phyloP scores from a whole-genome alignment of 768 basidiomycete genomes.

The Rhizopogon vulgaris region DNA sequence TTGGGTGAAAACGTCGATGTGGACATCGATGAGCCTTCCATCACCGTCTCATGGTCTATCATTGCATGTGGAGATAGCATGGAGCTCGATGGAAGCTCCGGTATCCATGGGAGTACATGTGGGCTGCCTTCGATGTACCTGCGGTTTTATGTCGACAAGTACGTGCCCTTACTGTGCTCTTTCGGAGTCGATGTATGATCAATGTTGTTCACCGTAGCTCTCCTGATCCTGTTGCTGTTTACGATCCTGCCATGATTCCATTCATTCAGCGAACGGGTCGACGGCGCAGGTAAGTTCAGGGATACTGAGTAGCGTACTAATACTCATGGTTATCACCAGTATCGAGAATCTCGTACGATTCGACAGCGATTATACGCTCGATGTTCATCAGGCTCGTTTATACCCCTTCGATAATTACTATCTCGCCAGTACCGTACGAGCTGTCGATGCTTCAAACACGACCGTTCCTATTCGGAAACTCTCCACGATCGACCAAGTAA shows the following conservation, averaged over 20 bases:
- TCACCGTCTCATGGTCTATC: slow-evolving; percentile 53
- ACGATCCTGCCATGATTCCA: slow-evolving; percentile 44
- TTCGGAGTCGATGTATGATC: not conserved
- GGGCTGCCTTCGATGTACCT: slow-evolving; percentile 41
- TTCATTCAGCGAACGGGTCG: slow-evolving; percentile 33
- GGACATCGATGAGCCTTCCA: slow-evolving; percentile 51
- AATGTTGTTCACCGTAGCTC: slow-evolving; percentile 19
- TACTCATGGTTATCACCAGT: slow-evolving; percentile 19
- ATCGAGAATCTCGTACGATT: slow-evolving; percentile 53
- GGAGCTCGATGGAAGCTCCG: slow-evolving; percentile 40
- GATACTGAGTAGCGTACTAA: not conserved
- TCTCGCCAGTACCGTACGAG: slow-evolving; percentile 43
- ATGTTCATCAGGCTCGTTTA: slow-evolving; percentile 45
- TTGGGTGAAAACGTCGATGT: slow-evolving; percentile 53
- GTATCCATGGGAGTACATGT: slow-evolving; percentile 41
- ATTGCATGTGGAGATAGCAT: slow-evolving; percentile 42
- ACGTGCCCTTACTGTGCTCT: slow-evolving; percentile 4
- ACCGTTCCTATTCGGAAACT: slow-evolving; percentile 38
- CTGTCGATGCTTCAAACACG: slow-evolving; percentile 26
- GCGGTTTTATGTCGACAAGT: slow-evolving; percentile 47
- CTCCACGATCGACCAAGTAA: slow-evolving; percentile 37
- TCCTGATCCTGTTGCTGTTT: slow-evolving; percentile 31
- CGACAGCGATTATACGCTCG: slow-evolving; percentile 49
- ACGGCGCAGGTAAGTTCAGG: slow-evolving; percentile 33
- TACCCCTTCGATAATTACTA: slow-evolving; percentile 56